phyloP scores from a whole-genome alignment of 2,329 filamentous ascomycete species.

The Botrytis elliptica region DNA sequence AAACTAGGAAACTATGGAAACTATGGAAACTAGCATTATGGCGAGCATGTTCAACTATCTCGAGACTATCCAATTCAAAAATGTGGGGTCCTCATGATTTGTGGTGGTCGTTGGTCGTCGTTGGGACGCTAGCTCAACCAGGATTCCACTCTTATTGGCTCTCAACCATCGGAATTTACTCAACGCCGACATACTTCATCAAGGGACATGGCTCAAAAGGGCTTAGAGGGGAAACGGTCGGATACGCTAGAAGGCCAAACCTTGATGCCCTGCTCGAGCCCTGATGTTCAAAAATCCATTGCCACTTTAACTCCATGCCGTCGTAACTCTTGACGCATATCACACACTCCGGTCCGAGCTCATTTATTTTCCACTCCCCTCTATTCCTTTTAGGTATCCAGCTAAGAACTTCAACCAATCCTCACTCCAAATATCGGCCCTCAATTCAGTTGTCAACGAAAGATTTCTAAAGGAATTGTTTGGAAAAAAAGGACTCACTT shows the following conservation, averaged over 20 bases:
- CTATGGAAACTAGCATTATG: background rate
- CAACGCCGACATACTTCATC: conserved; percentile 4
- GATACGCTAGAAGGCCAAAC: background rate
- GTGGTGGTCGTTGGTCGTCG: conserved; percentile 6
- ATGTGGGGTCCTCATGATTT: background rate
- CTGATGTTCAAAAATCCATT: background rate
- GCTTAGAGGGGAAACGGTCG: background rate
- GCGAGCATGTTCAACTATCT: background rate
- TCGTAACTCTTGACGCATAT: background rate
- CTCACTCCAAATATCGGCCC: conserved; percentile 3
- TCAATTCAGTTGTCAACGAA: background rate
- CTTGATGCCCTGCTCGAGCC: too few species aligned
- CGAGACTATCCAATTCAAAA: background rate
- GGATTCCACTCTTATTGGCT: background rate
- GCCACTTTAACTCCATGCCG: background rate
- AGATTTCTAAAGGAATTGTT: background rate
- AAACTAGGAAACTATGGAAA: background rate
- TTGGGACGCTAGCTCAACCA: background rate
- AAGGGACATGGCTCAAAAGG: background rate
- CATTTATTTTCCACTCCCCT: background rate
- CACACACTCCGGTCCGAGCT: conserved; percentile 4
- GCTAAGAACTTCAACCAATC: conserved; percentile 3
- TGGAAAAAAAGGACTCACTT: background rate
- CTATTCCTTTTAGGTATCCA: background rate
- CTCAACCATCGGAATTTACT: conserved; percentile 19